A percentile compares a stretch with the other conserved stretches of the same genome.
phyloP scores from a whole-genome alignment of 768 basidiomycete species.

The Tricholoma sp. region DNA sequence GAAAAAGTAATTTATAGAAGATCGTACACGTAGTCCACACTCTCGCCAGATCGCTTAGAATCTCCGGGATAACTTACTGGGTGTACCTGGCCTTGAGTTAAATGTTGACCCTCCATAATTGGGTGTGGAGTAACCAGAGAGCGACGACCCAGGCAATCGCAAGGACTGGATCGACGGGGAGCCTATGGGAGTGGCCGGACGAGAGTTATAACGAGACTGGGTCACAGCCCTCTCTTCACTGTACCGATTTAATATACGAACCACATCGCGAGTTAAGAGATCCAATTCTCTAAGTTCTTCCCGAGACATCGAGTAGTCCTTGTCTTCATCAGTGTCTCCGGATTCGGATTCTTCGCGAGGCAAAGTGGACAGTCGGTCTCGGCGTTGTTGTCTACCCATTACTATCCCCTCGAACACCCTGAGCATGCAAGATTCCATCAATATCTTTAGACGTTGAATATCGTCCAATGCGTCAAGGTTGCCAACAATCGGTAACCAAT shows the following conservation, averaged over 20 bases:
- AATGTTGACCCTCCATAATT: conserved; percentile 36
- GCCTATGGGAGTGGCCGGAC: conserved; percentile 59
- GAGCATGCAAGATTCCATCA: conserved; percentile 80
- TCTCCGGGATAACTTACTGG: conserved; percentile 46
- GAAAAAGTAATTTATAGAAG: neutral
- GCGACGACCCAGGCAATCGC: conserved; percentile 29
- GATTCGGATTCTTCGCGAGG: conserved; percentile 51
- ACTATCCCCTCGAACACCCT: conserved; percentile 87
- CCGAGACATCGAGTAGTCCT: conserved; percentile 51
- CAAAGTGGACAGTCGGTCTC: conserved; percentile 27
- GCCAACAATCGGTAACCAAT: conserved; percentile 83
- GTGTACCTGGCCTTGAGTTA: conserved; percentile 59
- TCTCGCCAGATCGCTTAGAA: conserved; percentile 14
- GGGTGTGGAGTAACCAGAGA: conserved; percentile 61
- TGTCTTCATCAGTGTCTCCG: conserved; percentile 50
- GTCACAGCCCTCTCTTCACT: conserved; percentile 55
- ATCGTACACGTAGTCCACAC: neutral
- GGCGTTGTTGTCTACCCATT: conserved; percentile 33
- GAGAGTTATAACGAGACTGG: conserved; percentile 57
- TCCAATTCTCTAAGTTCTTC: conserved; percentile 76
- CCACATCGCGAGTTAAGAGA: conserved; percentile 65
- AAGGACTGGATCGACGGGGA: conserved; percentile 40
- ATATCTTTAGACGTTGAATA: conserved; percentile 70
- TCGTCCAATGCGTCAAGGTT: conserved; percentile 73
- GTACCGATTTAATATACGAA: conserved; percentile 66